phyloP scores from a whole-genome alignment of 2,329 filamentous ascomycete genomes.

The Talaromyces sp. region DNA sequence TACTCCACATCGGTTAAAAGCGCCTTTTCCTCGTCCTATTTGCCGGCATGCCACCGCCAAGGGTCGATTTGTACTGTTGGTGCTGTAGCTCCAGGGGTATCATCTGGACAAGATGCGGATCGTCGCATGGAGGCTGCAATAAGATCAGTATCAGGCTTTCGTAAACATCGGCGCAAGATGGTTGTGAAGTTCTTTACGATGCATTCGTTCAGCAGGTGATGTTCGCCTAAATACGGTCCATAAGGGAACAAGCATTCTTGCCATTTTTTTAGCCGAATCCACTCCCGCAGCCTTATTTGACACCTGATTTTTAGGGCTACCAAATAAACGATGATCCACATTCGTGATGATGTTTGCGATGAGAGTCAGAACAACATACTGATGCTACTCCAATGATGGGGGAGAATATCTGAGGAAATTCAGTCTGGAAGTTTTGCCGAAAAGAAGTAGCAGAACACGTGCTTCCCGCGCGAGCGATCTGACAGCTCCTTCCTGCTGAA shows the following conservation, averaged over 20 bases:
- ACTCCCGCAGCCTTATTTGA: not conserved
- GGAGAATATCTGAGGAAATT: not conserved
- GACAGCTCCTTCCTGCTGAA: not conserved
- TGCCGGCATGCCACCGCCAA: not conserved
- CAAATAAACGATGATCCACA: not conserved
- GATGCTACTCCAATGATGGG: not conserved
- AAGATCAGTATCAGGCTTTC: too few relatives aligned
- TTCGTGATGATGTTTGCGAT: not conserved
- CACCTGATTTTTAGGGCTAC: not conserved
- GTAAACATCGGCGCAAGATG: not conserved
- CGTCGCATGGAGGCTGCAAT: not conserved
- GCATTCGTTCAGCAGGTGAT: not conserved
- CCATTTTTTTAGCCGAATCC: slow-evolving; percentile 3
- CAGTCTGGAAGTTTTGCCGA: not conserved
- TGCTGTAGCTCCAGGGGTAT: not conserved
- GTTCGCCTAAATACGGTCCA: not conserved
- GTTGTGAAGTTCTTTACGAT: not conserved
- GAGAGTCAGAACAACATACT: not conserved
- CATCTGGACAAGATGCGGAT: too few relatives aligned
- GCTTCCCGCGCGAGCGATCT: not conserved
- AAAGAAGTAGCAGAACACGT: not conserved
- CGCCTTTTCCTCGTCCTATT: not conserved
- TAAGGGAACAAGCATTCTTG: not conserved
- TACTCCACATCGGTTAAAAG: slow-evolving; percentile 1
- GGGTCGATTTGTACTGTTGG: not conserved